Percentiles rank a stretch among this genome's conserved stretches.
Evolutionary conservation across 2,329 filamentous ascomycete species (phyloP).

Genomic region (Colletotrichum higginsianum): DNA sequence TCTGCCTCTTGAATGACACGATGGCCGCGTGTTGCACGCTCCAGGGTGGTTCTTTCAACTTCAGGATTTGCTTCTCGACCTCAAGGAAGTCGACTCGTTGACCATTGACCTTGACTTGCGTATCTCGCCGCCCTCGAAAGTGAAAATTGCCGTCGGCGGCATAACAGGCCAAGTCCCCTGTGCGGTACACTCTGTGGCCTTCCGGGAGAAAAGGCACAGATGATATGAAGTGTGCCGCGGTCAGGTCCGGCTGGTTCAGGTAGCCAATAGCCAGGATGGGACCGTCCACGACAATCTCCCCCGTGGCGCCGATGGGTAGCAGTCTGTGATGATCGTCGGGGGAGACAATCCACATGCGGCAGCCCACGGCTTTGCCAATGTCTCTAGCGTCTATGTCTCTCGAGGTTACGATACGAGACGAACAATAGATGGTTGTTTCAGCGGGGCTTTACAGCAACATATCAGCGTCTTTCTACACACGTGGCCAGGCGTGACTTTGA

Average conservation of each 20-base stretch:
- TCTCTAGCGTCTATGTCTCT: background rate
- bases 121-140: background rate
- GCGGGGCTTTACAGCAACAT: too few species aligned
- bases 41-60: background rate
- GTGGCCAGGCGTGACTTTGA: too few species aligned
- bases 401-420: background rate
- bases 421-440: background rate
- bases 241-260: background rate
- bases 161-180: background rate
- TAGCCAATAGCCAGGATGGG: background rate
- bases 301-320: slow-evolving; percentile 43
- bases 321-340: slow-evolving; percentile 41
- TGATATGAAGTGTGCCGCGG: background rate
- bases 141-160: background rate
- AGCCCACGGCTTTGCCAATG: slow-evolving; percentile 44
- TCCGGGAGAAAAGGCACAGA: background rate
- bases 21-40: background rate
- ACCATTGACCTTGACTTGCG: background rate
- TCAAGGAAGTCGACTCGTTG: background rate
- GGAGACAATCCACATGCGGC: slow-evolving; percentile 44
- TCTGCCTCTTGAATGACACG: background rate
- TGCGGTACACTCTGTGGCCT: background rate
- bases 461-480: too few species aligned
- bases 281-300: slow-evolving; percentile 46
- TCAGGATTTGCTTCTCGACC: background rate